Evolutionary conservation across 2,329 filamentous ascomycete genomes (phyloP), one percentile per base, ranked within the genome.

Genomic region (Xylariaceae sp.): DNA sequence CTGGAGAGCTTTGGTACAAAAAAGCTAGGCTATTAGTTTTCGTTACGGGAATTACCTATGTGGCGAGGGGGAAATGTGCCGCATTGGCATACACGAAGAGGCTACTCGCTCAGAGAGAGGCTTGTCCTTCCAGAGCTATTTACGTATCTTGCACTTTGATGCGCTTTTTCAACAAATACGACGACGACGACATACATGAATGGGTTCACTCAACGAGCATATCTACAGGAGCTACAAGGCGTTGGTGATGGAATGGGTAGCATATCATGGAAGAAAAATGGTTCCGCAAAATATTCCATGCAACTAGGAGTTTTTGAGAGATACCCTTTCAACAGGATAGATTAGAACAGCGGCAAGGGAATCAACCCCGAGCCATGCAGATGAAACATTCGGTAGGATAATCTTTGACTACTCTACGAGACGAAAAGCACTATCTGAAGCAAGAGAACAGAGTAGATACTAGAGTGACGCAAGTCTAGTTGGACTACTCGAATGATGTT

Each of bases 1-100:
- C 76, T 83, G n/a, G 83, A 86, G 75, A 65, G 76, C 73, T 47
- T 79, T 73, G 64, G 66, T 53, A 48, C 59, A 46, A 62, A 55
- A 45, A 65, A 65, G n/a, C n/a, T n/a, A n/a, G n/a, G n/a, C n/a
- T n/a, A 51, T 63, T 64, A 32, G 23, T 40, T 1, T 45, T 23
- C 10, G 23, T 40, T 5, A 26, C 41, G 16, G 16, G 42, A 40
- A 19, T 40, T 42, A 40, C 21, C 18, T 60, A 40, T 26, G 21
- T 21, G 18, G 16, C 21, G 43, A n/a, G 20, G 14, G 14, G 14
- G 32, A 14, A 10, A 10, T 16, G 6, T 37, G 3, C 32, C 32
- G 6, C 32, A 44, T 23, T 42, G 23, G 7, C 3, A 26, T 21
- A 48, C n/a, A n/a, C n/a, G 50, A 21, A 23, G 26, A 3, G n/a